Evolutionary conservation across 2,329 filamentous ascomycete species (phyloP).

Genomic region (Talaromyces rugulosus): DNA sequence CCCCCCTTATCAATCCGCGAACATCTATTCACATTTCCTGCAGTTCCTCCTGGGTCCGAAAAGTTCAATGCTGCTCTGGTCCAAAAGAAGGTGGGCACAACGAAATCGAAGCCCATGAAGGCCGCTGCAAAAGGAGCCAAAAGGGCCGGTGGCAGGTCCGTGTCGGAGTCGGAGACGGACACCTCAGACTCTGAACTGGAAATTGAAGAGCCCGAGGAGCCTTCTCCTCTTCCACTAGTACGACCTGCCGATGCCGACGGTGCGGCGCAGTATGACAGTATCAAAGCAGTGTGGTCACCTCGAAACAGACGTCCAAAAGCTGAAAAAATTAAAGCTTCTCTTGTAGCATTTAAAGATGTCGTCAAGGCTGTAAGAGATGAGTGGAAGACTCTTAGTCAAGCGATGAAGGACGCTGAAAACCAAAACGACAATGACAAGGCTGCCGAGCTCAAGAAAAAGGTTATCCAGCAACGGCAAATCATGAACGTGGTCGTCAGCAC

Average conservation of each 20-base stretch:
- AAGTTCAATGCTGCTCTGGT: constrained; percentile 16
- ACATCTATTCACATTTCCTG: neutral
- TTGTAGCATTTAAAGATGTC: constrained; percentile 57
- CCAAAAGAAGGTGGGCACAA: constrained; percentile 19
- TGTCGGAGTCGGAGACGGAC: constrained; percentile 46
- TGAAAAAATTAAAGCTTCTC: constrained; percentile 51
- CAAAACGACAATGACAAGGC: constrained; percentile 53
- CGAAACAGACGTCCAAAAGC: constrained; percentile 47
- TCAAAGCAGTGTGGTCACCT: constrained; percentile 59
- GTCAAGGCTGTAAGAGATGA: constrained; percentile 57
- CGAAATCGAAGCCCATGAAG: constrained; percentile 23
- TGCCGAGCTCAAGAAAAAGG: constrained; percentile 52
- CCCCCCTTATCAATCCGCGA: neutral
- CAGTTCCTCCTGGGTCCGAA: constrained; percentile 11
- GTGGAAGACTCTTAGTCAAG: constrained; percentile 56
- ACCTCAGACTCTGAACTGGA: constrained; percentile 50
- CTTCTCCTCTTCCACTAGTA: constrained; percentile 51
- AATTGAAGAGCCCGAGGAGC: constrained; percentile 48
- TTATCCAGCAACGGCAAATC: constrained; percentile 54
- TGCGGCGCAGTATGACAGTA: constrained; percentile 55
- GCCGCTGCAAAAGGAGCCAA: constrained; percentile 15
- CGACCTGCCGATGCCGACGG: constrained; percentile 51
- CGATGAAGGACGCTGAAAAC: constrained; percentile 55
- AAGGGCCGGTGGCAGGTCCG: constrained; percentile 24
- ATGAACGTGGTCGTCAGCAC: constrained; percentile 49